These are phyloP conservation scores for Candida glaebosa DNA, from an alignment of 805 yeast species.

Conservation along the genomic window DNA sequence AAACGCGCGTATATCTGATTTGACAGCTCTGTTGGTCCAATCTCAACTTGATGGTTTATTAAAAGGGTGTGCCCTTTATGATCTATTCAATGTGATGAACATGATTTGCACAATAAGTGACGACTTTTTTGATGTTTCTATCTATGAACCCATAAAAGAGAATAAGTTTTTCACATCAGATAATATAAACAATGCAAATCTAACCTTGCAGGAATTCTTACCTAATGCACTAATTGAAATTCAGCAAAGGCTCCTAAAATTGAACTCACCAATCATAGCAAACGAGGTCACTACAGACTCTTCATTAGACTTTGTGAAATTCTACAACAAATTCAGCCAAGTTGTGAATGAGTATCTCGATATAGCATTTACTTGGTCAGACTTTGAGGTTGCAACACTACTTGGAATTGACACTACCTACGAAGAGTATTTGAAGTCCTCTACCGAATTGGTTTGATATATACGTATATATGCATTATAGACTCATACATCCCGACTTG, in stretches of 20 bases:
- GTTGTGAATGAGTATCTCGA: constrained; percentile 37
- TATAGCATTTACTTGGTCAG: constrained; percentile 48
- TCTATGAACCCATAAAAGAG: constrained; percentile 64
- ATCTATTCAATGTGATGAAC: constrained; percentile 60
- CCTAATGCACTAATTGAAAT: constrained; percentile 61
- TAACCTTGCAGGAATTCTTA: constrained; percentile 46
- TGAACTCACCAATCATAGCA: constrained; percentile 62
- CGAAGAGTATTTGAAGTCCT: constrained; percentile 8
- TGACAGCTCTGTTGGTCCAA: constrained; percentile 38
- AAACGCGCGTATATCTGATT: constrained; percentile 28
- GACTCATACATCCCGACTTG: constrained; percentile 32
- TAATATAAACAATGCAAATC: constrained; percentile 41
- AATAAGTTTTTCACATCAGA: constrained; percentile 52
- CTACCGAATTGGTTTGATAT: not conserved
- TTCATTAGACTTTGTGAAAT: constrained; percentile 46
- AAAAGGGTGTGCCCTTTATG: constrained; percentile 50
- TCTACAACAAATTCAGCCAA: constrained; percentile 37
- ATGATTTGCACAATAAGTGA: constrained; percentile 69
- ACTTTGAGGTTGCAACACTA: constrained; percentile 59
- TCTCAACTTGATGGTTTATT: constrained; percentile 48
- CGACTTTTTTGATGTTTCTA: constrained; percentile 54
- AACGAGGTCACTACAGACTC: constrained; percentile 52
- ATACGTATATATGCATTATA: not conserved
- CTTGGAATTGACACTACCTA: constrained; percentile 59
- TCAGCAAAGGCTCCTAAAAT: constrained; percentile 51